These are phyloP conservation scores for Malus hybrid DNA, from an alignment of 331 rosid species.

Conservation along the genomic window DNA sequence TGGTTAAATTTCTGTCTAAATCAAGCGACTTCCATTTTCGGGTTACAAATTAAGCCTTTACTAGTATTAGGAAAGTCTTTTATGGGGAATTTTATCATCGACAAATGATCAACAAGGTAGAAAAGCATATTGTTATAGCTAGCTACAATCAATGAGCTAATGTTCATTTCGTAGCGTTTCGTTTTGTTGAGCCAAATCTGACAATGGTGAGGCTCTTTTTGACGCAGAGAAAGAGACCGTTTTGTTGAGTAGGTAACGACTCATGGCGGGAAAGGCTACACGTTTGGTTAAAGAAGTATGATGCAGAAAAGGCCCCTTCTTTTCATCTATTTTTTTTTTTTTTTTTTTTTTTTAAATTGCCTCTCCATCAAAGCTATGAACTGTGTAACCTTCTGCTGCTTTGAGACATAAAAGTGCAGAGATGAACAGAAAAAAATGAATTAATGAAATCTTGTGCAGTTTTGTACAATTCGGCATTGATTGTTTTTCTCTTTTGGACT, in stretches of 20 bases:
- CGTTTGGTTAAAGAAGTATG: background rate
- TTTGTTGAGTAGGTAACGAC: constrained; percentile 6
- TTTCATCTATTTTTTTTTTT: too few species aligned
- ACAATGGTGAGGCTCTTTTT: background rate
- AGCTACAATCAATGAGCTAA: background rate
- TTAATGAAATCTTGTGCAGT: background rate
- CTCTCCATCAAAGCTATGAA: background rate
- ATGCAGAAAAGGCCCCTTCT: background rate
- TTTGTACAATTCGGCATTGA: background rate
- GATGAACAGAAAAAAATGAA: background rate
- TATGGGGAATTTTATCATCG: background rate
- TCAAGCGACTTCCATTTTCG: background rate
- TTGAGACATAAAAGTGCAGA: constrained; percentile 4
- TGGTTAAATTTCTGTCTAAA: background rate
- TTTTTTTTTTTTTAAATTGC: background rate
- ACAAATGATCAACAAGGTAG: background rate
- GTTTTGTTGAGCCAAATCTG: background rate
- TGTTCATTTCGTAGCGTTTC: background rate
- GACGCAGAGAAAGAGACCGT: constrained; percentile 25
- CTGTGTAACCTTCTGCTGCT: background rate
- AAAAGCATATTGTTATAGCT: background rate
- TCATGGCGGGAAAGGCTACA: background rate
- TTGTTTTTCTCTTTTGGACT: background rate
- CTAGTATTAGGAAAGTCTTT: background rate
- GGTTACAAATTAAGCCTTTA: background rate